Conservation (phyloP, 768 basidiomycete genomes). For the Phylloporus sp. region DNA sequence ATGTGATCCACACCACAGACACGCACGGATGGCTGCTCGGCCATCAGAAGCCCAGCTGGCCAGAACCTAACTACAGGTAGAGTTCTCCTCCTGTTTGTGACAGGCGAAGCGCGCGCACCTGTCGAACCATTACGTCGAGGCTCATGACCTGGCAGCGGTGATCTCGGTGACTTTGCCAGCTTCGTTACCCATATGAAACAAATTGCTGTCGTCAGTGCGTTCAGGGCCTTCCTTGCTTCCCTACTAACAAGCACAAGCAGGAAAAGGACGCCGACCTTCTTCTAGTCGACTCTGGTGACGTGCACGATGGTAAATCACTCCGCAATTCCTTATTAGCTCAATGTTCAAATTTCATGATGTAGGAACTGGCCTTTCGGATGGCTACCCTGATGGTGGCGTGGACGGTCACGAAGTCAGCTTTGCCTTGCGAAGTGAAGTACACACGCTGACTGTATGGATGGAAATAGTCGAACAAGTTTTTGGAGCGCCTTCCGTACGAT, state of each 20-base stretch:
- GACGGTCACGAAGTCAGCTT: constrained; percentile 64
- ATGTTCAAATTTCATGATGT: constrained; percentile 7
- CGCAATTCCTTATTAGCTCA: background rate
- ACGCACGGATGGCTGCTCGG: constrained; percentile 81
- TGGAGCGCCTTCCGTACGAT: constrained; percentile 74
- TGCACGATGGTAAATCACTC: constrained; percentile 54
- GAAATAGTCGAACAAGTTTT: constrained; percentile 66
- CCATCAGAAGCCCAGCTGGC: constrained; percentile 69
- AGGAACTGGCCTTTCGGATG: constrained; percentile 79
- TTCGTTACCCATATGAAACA: constrained; percentile 82
- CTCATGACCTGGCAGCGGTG: constrained; percentile 36
- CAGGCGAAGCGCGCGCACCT: background rate
- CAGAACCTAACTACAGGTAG: constrained; percentile 75
- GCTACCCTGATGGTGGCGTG: constrained; percentile 63
- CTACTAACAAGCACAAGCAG: constrained; percentile 24
- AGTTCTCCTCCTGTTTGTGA: constrained; percentile 6
- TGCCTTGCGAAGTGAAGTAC: background rate
- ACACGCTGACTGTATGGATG: background rate
- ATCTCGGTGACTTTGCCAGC: constrained; percentile 82
- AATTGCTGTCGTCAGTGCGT: constrained; percentile 50
- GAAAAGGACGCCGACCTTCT: constrained; percentile 77
- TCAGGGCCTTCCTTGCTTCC: background rate
- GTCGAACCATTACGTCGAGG: background rate
- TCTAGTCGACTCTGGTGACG: constrained; percentile 76
- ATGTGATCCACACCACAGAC: constrained; percentile 84